A percentile compares a stretch with the other conserved stretches of the same genome.
phyloP scores from a whole-genome alignment of 1,284 basidiomycete genomes.

The Ceratobasidium papillatum region DNA sequence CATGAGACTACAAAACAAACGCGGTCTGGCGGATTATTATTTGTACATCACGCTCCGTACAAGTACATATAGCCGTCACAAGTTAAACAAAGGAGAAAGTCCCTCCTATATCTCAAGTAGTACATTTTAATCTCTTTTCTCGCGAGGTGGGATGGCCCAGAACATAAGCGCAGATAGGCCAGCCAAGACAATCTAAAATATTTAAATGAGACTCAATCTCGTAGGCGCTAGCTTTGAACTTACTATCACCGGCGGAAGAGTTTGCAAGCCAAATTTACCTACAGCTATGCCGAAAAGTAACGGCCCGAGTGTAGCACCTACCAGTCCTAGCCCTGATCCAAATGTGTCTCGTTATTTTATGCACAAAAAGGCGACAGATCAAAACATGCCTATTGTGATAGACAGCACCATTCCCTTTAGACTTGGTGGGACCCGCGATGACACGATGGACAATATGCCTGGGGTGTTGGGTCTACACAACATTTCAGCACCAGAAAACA shows the following conservation, averaged over 20 bases:
- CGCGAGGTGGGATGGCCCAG: slow-evolving; percentile 19
- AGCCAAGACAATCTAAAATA: slow-evolving; percentile 8
- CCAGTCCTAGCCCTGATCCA: slow-evolving; percentile 10
- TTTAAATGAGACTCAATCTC: neutral
- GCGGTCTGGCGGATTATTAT: neutral
- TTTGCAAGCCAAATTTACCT: slow-evolving; percentile 13
- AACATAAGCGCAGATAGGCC: slow-evolving; percentile 2
- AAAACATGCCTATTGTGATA: slow-evolving; percentile 3
- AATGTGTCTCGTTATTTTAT: neutral
- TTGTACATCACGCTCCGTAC: neutral
- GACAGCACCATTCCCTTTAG: slow-evolving; percentile 18
- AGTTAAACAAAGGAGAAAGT: no score
- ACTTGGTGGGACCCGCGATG: slow-evolving; percentile 15
- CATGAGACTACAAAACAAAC: neutral
- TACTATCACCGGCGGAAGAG: slow-evolving; percentile 20
- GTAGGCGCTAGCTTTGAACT: neutral
- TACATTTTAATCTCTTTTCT: slow-evolving; percentile 5
- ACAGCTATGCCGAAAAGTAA: slow-evolving; percentile 20
- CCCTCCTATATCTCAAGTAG: neutral
- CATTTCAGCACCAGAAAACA: neutral
- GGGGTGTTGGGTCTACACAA: slow-evolving; percentile 14
- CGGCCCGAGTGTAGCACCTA: slow-evolving; percentile 25
- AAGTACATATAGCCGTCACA: neutral
- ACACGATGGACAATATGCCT: slow-evolving; percentile 25
- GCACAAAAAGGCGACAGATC: neutral